Conservation (phyloP, 257 asterid genomes). For the Fraxinus anomala region DNA sequence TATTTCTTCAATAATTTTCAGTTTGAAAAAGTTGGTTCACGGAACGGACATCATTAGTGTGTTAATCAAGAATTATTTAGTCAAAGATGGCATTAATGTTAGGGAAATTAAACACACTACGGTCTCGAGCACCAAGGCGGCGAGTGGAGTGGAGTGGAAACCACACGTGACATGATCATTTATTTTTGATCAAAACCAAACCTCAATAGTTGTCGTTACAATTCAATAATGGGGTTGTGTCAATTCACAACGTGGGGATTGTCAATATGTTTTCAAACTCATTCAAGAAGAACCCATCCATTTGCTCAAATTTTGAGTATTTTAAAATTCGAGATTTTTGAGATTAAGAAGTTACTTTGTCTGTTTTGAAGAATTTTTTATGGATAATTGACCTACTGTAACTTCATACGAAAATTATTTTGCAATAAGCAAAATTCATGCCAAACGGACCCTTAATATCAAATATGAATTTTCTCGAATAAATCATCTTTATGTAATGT, state of each 20-base stretch:
- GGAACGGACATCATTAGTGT: not conserved
- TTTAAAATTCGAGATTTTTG: no score
- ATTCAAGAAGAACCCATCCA: not conserved
- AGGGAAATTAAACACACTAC: not conserved
- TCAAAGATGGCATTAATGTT: conserved; percentile 25
- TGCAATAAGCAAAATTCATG: no score
- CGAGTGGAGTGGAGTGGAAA: conserved; percentile 30
- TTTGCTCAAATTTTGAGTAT: not conserved
- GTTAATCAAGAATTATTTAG: conserved; percentile 8
- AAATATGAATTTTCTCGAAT: no score
- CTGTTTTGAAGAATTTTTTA: no score
- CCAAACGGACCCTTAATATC: no score
- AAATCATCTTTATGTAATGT: no score
- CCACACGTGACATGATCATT: conserved; percentile 33
- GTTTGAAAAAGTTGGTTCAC: not conserved
- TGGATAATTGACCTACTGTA: no score
- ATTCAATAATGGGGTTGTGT: conserved; percentile 19
- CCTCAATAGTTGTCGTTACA: not conserved
- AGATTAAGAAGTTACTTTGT: no score
- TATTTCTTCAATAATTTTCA: no score
- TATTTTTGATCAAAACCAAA: conserved; percentile 3
- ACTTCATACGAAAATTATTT: no score
- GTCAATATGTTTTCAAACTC: conserved; percentile 22
- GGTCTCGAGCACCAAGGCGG: conserved; percentile 36
- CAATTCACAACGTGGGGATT: conserved; percentile 24